A percentile compares a stretch with the other conserved stretches of the same genome.
phyloP scores from a whole-genome alignment of 2,329 filamentous ascomycete genomes.

The Botrytis cinerea region DNA sequence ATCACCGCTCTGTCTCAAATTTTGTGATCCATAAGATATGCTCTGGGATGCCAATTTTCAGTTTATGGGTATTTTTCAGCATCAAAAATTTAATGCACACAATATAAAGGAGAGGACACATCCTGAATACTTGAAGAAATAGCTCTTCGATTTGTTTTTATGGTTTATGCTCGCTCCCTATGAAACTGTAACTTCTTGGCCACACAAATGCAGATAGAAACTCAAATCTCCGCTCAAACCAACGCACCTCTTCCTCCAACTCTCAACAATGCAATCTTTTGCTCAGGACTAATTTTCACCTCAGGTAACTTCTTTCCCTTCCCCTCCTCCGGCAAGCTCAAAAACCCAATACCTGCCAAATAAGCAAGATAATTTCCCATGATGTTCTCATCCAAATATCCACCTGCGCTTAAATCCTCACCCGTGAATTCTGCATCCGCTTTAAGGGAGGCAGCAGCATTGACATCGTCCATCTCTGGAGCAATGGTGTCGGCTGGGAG shows the following conservation, averaged over 20 bases:
- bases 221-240: slow-evolving; percentile 19
- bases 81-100: background rate
- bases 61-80: background rate
- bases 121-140: background rate
- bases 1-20: background rate
- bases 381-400: slow-evolving; percentile 36
- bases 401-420: slow-evolving; percentile 37
- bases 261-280: slow-evolving; percentile 31
- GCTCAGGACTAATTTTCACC: slow-evolving; percentile 27
- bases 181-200: background rate
- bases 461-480: slow-evolving; percentile 68
- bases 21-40: background rate
- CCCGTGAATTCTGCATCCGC: slow-evolving; percentile 51
- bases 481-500: slow-evolving; percentile 68
- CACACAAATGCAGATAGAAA: background rate
- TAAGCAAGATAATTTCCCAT: slow-evolving; percentile 41
- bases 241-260: slow-evolving; percentile 36
- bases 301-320: slow-evolving; percentile 38
- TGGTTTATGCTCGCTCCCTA: background rate
- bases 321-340: slow-evolving; percentile 30
- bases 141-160: background rate
- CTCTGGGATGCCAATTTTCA: background rate
- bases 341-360: slow-evolving; percentile 38
- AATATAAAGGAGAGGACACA: background rate
- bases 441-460: slow-evolving; percentile 65